Evolutionary conservation across 1,139 yeast species (phyloP).

Genomic region (Candida tropicalis): DNA sequence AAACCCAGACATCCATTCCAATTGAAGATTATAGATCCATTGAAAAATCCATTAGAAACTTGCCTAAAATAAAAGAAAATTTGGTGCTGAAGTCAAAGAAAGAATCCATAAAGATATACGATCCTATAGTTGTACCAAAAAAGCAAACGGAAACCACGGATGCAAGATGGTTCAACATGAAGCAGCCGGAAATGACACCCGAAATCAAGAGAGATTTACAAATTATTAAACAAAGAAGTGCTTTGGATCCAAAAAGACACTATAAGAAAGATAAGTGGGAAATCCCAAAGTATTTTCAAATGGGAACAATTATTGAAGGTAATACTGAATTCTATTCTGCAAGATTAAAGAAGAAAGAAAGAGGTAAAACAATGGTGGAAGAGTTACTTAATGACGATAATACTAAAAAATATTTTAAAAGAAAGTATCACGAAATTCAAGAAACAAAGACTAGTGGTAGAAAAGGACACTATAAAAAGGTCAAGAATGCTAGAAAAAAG

Average conservation of each 20-base stretch:
- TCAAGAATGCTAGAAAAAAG: conserved; percentile 62
- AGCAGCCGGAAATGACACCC: conserved; percentile 76
- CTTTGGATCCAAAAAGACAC: conserved; percentile 93
- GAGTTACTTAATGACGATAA: conserved; percentile 78
- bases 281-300: conserved; percentile 79
- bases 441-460: conserved; percentile 74
- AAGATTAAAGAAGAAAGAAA: conserved; percentile 68
- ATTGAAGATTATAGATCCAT: conserved; percentile 30
- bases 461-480: conserved; percentile 65
- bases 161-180: conserved; percentile 80
- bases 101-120: conserved; percentile 45
- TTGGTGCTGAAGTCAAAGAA: conserved; percentile 27
- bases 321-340: conserved; percentile 76
- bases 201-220: conserved; percentile 75
- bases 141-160: conserved; percentile 42
- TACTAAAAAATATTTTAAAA: conserved; percentile 75
- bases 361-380: conserved; percentile 78
- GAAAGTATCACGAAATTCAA: conserved; percentile 83
- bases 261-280: conserved; percentile 87
- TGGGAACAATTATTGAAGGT: conserved; percentile 87
- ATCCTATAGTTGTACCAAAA: conserved; percentile 44
- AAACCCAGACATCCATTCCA: conserved; percentile 14
- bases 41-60: conserved; percentile 29
- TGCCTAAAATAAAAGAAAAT: conserved; percentile 41
- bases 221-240: conserved; percentile 82